Evolutionary conservation across 306 rosid genomes (phyloP).

Genomic region (Fragaria iinumae): DNA sequence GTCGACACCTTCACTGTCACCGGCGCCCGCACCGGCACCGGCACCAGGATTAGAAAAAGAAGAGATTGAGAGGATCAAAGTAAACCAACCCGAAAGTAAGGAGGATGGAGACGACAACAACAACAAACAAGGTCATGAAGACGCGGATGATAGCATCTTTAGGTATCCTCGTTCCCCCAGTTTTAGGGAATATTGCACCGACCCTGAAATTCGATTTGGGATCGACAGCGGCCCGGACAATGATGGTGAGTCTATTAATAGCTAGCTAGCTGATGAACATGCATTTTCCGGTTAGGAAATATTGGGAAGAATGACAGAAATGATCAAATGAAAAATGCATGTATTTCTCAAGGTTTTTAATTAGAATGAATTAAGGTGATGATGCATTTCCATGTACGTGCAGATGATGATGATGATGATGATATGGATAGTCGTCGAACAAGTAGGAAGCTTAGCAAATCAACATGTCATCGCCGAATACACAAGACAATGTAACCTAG

Average conservation of each 20-base stretch:
- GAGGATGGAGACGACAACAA: not conserved
- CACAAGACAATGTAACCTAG: not conserved
- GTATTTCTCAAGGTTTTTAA: not conserved
- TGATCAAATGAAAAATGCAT: not conserved
- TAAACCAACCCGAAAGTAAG: not conserved
- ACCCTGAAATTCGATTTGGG: not conserved
- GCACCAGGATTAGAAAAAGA: not conserved
- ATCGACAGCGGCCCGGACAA: not conserved
- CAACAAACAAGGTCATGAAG: not conserved
- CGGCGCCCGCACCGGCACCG: not conserved
- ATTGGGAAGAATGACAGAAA: not conserved
- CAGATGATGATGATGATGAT: not conserved
- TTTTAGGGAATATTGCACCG: conserved; percentile 55
- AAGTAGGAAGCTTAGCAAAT: not conserved
- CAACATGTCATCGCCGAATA: not conserved
- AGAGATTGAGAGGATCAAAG: conserved; percentile 1
- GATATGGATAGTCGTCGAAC: conserved; percentile 10
- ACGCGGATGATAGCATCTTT: conserved; percentile 15
- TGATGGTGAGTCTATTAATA: not conserved
- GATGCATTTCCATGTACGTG: conserved; percentile 4
- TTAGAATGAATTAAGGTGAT: not conserved
- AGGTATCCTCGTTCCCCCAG: conserved; percentile 47
- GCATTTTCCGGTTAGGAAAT: not conserved
- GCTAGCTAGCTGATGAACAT: not conserved
- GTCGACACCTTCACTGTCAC: not conserved